phyloP scores from a whole-genome alignment of 1,284 basidiomycete species.

The Ceratobasidium sp. region DNA sequence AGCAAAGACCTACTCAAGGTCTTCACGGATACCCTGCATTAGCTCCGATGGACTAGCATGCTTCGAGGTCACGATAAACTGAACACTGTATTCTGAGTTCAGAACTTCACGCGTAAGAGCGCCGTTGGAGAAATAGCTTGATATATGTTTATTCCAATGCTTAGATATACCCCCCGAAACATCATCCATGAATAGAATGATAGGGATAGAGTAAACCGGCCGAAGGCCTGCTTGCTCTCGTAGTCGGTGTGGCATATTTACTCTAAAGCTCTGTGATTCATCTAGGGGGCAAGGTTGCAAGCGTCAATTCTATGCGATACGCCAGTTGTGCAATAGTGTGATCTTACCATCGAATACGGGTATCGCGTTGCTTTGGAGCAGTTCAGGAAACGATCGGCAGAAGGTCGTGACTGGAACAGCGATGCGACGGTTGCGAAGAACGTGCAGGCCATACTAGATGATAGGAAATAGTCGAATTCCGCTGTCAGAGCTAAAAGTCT shows the following conservation, averaged over 20 bases:
- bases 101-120: constrained; percentile 10
- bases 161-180: constrained; percentile 26
- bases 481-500: too few species aligned
- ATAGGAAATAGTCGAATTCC: background rate
- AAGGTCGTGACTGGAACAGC: constrained; percentile 2
- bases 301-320: too few species aligned
- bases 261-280: too few species aligned
- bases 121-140: constrained; percentile 13
- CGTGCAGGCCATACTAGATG: background rate
- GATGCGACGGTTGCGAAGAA: background rate
- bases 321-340: too few species aligned
- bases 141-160: constrained; percentile 32
- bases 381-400: background rate
- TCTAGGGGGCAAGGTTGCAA: too few species aligned
- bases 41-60: background rate
- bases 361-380: background rate
- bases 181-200: constrained; percentile 27
- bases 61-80: background rate
- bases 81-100: constrained; percentile 7
- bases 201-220: constrained; percentile 15
- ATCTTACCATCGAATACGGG: background rate
- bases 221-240: too few species aligned
- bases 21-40: too few species aligned
- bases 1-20: too few species aligned
- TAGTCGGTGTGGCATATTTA: too few species aligned